These are phyloP conservation scores for Entomortierella beljakovae DNA, from an alignment of 192 early-diverging fungal species.

Conservation along the genomic window DNA sequence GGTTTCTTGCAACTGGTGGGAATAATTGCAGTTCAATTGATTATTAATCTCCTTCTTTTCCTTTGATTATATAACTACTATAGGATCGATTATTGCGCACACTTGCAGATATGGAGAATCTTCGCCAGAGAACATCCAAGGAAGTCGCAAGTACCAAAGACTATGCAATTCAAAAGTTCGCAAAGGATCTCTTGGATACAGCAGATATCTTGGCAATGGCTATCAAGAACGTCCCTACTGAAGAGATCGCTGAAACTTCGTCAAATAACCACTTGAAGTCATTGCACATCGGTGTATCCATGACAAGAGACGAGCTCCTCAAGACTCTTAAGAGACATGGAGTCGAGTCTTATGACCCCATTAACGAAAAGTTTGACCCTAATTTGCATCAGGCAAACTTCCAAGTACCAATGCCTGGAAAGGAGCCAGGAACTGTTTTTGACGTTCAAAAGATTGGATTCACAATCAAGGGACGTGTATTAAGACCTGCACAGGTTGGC, in stretches of 20 bases:
- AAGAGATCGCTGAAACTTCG: conserved; percentile 46
- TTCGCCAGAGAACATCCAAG: conserved; percentile 87
- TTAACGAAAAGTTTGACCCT: conserved; percentile 94
- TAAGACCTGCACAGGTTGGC: conserved; percentile 96
- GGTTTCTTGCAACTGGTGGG: no score
- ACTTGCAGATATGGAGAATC: conserved; percentile 97
- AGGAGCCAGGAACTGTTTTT: conserved; percentile 89
- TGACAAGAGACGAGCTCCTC: conserved; percentile 90
- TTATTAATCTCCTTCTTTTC: conserved; percentile 1
- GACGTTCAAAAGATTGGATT: conserved; percentile 95
- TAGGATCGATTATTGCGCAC: conserved; percentile 92
- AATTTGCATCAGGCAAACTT: conserved; percentile 96
- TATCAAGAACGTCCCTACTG: conserved; percentile 86
- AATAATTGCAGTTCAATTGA: neutral
- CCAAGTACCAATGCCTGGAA: conserved; percentile 89
- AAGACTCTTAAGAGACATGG: conserved; percentile 90
- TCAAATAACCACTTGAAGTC: conserved; percentile 72
- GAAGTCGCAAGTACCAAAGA: conserved; percentile 85
- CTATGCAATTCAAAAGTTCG: conserved; percentile 98
- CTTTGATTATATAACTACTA: neutral
- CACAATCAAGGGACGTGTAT: conserved; percentile 88
- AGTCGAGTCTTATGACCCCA: conserved; percentile 81
- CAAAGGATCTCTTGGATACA: conserved; percentile 93
- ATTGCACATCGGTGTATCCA: conserved; percentile 87
- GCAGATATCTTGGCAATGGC: conserved; percentile 94